Evolutionary conservation across 1,284 basidiomycete species (phyloP), one percentile per base, ranked within the genome.

Genomic region (Cryptococcus sp.): DNA sequence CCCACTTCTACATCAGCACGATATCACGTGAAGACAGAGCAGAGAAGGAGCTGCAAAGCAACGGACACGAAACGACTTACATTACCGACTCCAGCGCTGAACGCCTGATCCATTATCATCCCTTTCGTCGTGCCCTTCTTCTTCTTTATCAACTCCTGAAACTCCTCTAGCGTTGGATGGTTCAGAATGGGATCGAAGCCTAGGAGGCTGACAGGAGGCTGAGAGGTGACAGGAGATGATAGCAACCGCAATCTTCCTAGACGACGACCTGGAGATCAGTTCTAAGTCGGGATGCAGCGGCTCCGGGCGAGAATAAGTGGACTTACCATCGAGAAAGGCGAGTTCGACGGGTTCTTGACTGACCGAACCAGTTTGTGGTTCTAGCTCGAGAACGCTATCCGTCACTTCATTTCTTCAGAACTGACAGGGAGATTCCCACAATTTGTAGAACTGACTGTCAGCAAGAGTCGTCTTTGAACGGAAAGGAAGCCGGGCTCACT

Each of bases 11-110:
- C n/a, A n/a, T n/a, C n/a, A n/a, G n/a, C n/a, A n/a, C n/a, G n/a
- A n/a, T n/a, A n/a, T n/a, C n/a, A n/a, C n/a, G n/a, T n/a, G n/a
- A n/a, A n/a, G n/a, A n/a, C n/a, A 18, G 22, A 45, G 18, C 3
- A 18, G 33, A 7, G 26, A 5, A 4, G 32, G 11, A 12, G 4
- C 2, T 19, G 2, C 47, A 33, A 18, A 12, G 28, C 4, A 11
- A 21, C 22, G 5, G n/a, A n/a, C 33, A 11, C 3, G n/a, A 32
- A n/a, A 1, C n/a, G 9, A 61, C 63, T 46, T 24, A 66, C 62
- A 66, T 90, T 91, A 1, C 87, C 87, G 3, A 91, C 80, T 0
- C 87, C 87, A 2, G 85, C 85, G 54, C 80, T 84, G 73, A 87
- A 87, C 0, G 82, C 80, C 66, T 90, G 87, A 68, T 91, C 84